phyloP scores from a whole-genome alignment of 768 basidiomycete genomes.

The Coprinellus aureogranulatus region DNA sequence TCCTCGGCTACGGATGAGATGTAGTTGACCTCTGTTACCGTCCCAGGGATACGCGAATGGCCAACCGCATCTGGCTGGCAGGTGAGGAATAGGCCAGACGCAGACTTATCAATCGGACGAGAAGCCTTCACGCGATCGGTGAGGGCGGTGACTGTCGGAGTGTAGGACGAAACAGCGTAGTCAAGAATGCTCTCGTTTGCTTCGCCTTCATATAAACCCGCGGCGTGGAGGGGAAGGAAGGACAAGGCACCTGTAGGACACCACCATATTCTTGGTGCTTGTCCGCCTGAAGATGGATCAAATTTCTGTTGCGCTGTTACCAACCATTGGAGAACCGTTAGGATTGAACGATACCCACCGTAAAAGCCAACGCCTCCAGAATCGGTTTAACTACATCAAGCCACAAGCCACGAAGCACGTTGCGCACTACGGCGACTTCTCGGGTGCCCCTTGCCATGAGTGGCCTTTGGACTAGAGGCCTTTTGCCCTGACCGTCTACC shows the following conservation, averaged over 20 bases:
- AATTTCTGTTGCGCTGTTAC: background rate
- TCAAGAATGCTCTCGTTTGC: background rate
- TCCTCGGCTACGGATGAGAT: background rate
- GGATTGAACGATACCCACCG: background rate
- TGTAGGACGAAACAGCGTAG: constrained; percentile 1
- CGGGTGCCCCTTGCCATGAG: background rate
- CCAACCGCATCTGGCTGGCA: constrained; percentile 6
- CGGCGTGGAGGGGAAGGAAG: constrained; percentile 5
- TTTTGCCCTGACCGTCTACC: background rate
- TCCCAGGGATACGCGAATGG: constrained; percentile 7
- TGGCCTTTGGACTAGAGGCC: background rate
- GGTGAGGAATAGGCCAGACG: constrained; percentile 4
- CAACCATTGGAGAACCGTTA: background rate
- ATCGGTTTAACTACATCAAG: constrained; percentile 3
- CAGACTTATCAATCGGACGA: background rate
- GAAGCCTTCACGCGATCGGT: background rate
- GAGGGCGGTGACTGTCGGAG: background rate
- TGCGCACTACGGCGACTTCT: background rate
- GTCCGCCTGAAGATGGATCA: background rate
- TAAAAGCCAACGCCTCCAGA: constrained; percentile 8
- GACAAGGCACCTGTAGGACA: constrained; percentile 3
- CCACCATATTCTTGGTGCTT: no score
- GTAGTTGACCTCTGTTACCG: constrained; percentile 3
- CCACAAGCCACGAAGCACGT: background rate
- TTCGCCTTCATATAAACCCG: background rate